phyloP scores from a whole-genome alignment of 371 early-diverging fungal genomes.

The Chytridium lagenaria region DNA sequence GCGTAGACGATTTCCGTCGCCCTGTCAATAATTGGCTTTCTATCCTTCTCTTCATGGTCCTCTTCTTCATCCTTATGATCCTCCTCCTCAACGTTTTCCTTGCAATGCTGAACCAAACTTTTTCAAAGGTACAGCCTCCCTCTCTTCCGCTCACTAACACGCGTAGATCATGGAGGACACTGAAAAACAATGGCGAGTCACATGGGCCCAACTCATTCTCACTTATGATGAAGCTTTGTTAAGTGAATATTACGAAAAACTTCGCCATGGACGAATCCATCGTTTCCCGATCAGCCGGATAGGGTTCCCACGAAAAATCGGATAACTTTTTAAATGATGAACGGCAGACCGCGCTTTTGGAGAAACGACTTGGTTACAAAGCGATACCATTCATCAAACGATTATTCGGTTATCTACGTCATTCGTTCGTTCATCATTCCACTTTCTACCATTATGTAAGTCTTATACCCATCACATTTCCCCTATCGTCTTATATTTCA shows the following conservation, averaged over 20 bases:
- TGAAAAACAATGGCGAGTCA: conserved; percentile 1
- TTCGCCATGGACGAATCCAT: background rate
- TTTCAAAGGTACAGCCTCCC: conserved; percentile 7
- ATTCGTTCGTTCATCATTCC: too few species aligned
- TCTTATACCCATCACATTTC: too few species aligned
- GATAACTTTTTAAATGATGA: background rate
- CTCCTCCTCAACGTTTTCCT: conserved; percentile 43
- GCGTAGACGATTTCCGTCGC: conserved; percentile 18
- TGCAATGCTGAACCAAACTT: conserved; percentile 37
- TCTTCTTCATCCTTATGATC: conserved; percentile 21
- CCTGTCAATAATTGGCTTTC: conserved; percentile 9
- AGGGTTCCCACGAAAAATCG: conserved; percentile 1
- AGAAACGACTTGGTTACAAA: background rate
- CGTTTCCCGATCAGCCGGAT: background rate
- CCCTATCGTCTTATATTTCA: too few species aligned
- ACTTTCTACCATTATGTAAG: too few species aligned
- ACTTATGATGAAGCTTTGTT: background rate
- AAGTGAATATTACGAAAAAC: background rate
- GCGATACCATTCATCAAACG: background rate
- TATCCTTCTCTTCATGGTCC: conserved; percentile 10
- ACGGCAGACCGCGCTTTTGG: background rate
- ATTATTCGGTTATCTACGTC: too few species aligned
- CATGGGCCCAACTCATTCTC: conserved; percentile 11
- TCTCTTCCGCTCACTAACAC: background rate
- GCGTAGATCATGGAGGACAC: conserved; percentile 3